These are phyloP conservation scores for Aureobasidium sp. DNA, from an alignment of 2,329 filamentous ascomycete species.

Conservation along the genomic window DNA sequence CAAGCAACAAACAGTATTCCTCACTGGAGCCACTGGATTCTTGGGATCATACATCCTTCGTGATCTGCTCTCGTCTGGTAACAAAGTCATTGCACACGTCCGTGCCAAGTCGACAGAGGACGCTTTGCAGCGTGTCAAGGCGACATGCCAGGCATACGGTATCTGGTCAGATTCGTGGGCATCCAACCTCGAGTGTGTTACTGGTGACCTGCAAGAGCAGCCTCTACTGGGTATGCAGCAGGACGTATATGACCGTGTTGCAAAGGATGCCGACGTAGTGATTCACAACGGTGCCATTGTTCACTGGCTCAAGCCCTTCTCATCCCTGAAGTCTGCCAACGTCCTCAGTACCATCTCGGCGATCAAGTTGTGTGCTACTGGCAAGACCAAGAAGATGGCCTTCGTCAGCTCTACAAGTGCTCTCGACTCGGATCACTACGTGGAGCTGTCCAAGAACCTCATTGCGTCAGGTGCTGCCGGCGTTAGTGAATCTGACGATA, in stretches of 20 bases:
- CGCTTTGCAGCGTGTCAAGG: constrained; percentile 55
- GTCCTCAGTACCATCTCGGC: constrained; percentile 73
- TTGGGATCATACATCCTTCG: constrained; percentile 71
- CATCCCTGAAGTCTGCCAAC: constrained; percentile 63
- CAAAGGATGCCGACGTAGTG: constrained; percentile 57
- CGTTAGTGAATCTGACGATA: constrained; percentile 67
- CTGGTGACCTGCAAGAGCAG: constrained; percentile 61
- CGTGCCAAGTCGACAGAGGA: constrained; percentile 55
- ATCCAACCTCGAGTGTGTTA: constrained; percentile 54
- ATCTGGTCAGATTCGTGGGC: constrained; percentile 69
- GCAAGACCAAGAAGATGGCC: constrained; percentile 68
- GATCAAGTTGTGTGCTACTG: constrained; percentile 63
- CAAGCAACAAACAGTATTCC: constrained; percentile 53
- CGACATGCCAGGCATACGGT: constrained; percentile 66
- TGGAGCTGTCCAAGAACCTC: constrained; percentile 59
- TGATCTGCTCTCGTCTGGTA: constrained; percentile 52
- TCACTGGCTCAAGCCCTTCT: constrained; percentile 76
- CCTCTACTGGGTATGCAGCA: constrained; percentile 64
- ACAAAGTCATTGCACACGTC: constrained; percentile 65
- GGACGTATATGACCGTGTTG: constrained; percentile 55
- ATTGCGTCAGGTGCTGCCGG: constrained; percentile 52
- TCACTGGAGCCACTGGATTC: constrained; percentile 89
- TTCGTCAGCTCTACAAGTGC: constrained; percentile 79
- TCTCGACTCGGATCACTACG: constrained; percentile 74
- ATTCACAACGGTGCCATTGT: constrained; percentile 71